phyloP scores from a whole-genome alignment of 768 basidiomycete genomes.

The Cystobasidiopsis lactophilus region DNA sequence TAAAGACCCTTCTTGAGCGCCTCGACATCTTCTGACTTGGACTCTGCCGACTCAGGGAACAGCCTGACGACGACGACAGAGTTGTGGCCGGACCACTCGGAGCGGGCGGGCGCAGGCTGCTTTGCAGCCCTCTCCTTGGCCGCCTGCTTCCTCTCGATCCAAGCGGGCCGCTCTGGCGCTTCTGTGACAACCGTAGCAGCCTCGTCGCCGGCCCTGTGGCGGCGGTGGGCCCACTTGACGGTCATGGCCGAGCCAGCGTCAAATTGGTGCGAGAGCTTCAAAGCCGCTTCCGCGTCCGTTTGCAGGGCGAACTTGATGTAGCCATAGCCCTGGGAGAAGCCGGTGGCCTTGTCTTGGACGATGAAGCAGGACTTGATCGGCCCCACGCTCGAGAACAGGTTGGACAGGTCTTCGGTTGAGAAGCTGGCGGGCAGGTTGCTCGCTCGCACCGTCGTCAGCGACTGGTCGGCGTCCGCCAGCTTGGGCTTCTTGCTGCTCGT shows the following conservation, averaged over 20 bases:
- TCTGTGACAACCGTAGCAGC: background rate
- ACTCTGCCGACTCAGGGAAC: slow-evolving; percentile 30
- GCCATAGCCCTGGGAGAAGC: slow-evolving; percentile 71
- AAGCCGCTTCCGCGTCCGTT: slow-evolving; percentile 50
- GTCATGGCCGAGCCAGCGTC: slow-evolving; percentile 10
- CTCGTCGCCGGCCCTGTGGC: slow-evolving; percentile 3
- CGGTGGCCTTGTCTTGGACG: slow-evolving; percentile 37
- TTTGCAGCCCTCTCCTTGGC: background rate
- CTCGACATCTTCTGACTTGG: slow-evolving; percentile 11
- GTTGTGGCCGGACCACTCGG: background rate
- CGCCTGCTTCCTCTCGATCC: slow-evolving; percentile 13
- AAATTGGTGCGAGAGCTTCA: slow-evolving; percentile 11
- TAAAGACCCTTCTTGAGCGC: slow-evolving; percentile 17
- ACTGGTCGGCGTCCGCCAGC: background rate
- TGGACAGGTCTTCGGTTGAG: slow-evolving; percentile 73
- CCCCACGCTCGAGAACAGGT: slow-evolving; percentile 83
- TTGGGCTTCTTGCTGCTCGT: background rate
- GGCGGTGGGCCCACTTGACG: slow-evolving; percentile 13
- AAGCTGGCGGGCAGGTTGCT: slow-evolving; percentile 77
- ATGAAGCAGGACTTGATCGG: slow-evolving; percentile 87
- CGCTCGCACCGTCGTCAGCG: slow-evolving; percentile 55
- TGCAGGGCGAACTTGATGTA: slow-evolving; percentile 78
- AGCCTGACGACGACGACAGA: slow-evolving; percentile 33
- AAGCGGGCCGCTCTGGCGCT: slow-evolving; percentile 1
- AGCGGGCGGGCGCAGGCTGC: background rate